Evolutionary conservation across 148 eudicot genomes (phyloP).

Genomic region (Mesembryanthemum crystallinum): DNA sequence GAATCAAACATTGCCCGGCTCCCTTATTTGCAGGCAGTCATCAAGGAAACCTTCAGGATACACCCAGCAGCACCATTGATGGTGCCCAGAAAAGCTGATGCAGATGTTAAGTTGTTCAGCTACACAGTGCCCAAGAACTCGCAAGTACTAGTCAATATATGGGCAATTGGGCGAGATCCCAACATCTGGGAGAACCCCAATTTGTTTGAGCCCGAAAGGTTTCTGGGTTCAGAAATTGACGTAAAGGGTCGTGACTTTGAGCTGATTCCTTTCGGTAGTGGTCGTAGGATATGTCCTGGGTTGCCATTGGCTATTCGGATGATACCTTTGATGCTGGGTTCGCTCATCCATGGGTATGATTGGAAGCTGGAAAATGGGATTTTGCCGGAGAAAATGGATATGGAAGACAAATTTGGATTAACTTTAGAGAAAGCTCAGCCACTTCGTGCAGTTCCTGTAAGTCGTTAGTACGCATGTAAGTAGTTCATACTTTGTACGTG

Average conservation of each 20-base stretch:
- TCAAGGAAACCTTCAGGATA: constrained; percentile 30
- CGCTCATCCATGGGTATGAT: constrained; percentile 23
- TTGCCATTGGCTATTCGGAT: constrained; percentile 21
- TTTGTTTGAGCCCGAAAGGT: constrained; percentile 9
- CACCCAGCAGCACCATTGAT: constrained; percentile 15
- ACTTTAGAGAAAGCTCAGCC: constrained; percentile 24
- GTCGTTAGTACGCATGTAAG: background rate
- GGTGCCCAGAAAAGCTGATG: constrained; percentile 14
- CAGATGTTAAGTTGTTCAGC: background rate
- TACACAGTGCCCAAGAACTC: constrained; percentile 2
- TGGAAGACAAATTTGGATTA: constrained; percentile 27
- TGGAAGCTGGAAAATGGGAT: constrained; percentile 31
- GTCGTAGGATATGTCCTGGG: constrained; percentile 19
- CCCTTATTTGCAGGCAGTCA: constrained; percentile 31
- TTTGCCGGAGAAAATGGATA: constrained; percentile 20
- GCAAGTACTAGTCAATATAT: constrained; percentile 14
- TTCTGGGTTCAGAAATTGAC: constrained; percentile 6
- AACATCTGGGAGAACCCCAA: constrained; percentile 6
- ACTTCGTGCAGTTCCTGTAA: constrained; percentile 15
- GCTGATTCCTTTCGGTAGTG: constrained; percentile 5
- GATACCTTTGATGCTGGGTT: constrained; percentile 26
- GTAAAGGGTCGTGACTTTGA: constrained; percentile 2
- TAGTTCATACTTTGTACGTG: too few relatives aligned
- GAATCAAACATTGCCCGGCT: constrained; percentile 22
- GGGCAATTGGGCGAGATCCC: constrained; percentile 17